A percentile compares a stretch with the other conserved stretches of the same genome.
Conservation (phyloP, 2,329 filamentous ascomycete species). For the Pseudogymnoascus pannorum region DNA sequence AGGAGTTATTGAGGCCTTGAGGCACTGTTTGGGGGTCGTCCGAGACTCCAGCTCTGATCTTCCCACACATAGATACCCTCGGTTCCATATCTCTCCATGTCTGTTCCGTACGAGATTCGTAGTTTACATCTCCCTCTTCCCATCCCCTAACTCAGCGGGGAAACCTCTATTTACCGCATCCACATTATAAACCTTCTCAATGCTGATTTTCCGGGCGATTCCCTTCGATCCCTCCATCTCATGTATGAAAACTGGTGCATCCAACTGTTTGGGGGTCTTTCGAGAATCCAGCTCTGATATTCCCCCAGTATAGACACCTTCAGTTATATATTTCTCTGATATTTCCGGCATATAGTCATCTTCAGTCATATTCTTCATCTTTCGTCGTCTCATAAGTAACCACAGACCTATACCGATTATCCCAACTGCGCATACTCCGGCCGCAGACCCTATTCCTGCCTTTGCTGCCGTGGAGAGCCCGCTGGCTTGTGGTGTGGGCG, state of each 20-base stretch:
- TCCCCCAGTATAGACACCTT: background rate
- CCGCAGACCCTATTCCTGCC: constrained; percentile 7
- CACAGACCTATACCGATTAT: background rate
- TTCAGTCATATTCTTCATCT: background rate
- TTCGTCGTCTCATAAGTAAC: background rate
- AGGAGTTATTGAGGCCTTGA: no score
- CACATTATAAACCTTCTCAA: background rate
- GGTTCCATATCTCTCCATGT: no score
- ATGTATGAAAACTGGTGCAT: background rate
- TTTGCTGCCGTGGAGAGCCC: constrained; percentile 11
- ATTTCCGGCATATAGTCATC: background rate
- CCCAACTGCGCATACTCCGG: background rate
- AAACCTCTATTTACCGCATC: background rate
- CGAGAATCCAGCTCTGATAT: background rate
- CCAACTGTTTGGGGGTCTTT: background rate
- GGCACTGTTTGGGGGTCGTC: no score
- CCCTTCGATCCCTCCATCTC: background rate
- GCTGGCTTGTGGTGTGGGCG: background rate
- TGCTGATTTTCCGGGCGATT: background rate
- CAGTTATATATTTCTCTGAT: background rate
- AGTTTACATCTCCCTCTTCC: background rate
- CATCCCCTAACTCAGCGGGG: background rate
- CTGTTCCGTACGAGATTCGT: background rate
- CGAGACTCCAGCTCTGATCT: no score
- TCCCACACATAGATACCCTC: no score